Percentiles rank a stretch among this genome's conserved stretches.
Evolutionary conservation across 176 grass and related monocot genomes (phyloP).

Genomic region (Aegilops tauschii): DNA sequence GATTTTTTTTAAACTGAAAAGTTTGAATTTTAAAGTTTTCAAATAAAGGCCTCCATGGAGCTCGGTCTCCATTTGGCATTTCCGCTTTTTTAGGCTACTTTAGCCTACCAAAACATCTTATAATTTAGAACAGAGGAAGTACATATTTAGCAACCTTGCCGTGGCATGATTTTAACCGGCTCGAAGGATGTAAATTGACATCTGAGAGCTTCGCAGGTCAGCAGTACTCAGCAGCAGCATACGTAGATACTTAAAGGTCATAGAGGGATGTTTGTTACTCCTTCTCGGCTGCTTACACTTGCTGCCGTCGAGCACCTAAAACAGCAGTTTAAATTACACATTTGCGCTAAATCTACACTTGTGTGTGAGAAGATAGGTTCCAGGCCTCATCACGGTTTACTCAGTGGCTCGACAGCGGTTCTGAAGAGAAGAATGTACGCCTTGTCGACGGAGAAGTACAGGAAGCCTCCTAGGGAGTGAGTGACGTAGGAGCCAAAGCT

Average conservation of each 20-base stretch:
- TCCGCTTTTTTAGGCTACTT: no score
- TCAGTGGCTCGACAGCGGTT: slow-evolving; percentile 50
- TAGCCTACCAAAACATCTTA: no score
- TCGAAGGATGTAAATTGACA: not conserved
- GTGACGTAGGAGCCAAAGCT: slow-evolving; percentile 76
- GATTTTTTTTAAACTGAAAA: no score
- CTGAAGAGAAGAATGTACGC: slow-evolving; percentile 63
- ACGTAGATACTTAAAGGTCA: not conserved
- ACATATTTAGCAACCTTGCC: no score
- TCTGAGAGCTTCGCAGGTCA: not conserved
- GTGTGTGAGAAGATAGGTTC: not conserved
- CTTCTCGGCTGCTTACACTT: slow-evolving; percentile 9
- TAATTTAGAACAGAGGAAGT: no score
- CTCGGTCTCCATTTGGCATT: no score
- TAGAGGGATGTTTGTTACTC: not conserved
- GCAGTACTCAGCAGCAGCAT: not conserved
- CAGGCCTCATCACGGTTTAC: slow-evolving; percentile 4
- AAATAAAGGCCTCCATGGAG: no score
- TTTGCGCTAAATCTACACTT: slow-evolving; percentile 27
- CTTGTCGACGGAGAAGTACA: slow-evolving; percentile 72
- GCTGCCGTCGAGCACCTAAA: not conserved
- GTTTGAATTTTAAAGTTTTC: no score
- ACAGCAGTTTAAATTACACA: slow-evolving; percentile 21
- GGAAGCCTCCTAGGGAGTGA: slow-evolving; percentile 62
- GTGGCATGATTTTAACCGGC: not conserved